These are phyloP conservation scores for Lichtheimia corymbifera DNA, from an alignment of 371 early-diverging fungal species.

Conservation along the genomic window DNA sequence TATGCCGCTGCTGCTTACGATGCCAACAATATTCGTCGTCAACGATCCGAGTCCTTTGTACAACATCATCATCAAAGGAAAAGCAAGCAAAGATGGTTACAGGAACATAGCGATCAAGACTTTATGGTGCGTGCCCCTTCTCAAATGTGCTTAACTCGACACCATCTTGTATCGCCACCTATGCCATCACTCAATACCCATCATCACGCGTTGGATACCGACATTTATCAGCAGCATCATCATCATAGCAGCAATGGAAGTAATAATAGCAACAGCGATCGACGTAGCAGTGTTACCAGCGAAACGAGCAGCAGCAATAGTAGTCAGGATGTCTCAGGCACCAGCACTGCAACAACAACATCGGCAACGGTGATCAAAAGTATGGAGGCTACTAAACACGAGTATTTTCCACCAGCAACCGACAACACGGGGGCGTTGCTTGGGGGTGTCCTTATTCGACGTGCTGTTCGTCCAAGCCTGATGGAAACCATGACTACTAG, in stretches of 20 bases:
- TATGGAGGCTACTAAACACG: not conserved
- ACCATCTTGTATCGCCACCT: not conserved
- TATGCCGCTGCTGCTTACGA: constrained; percentile 14
- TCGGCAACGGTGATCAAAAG: not conserved
- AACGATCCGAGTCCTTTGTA: constrained; percentile 29
- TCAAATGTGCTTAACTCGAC: constrained; percentile 13
- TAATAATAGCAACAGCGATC: constrained; percentile 4
- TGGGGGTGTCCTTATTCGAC: constrained; percentile 25
- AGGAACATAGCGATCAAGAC: constrained; percentile 1
- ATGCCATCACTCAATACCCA: not conserved
- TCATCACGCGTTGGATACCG: not conserved
- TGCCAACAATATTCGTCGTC: constrained; percentile 22
- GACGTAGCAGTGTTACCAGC: constrained; percentile 8
- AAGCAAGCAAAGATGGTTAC: constrained; percentile 1
- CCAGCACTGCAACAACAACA: too few species aligned
- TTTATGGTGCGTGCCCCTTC: constrained; percentile 9
- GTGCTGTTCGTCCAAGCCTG: constrained; percentile 22
- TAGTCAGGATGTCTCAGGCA: not conserved
- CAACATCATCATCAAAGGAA: constrained; percentile 2
- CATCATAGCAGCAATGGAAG: not conserved
- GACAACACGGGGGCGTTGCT: constrained; percentile 21
- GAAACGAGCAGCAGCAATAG: not conserved
- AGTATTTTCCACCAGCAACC: not conserved
- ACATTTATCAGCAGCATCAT: not conserved
- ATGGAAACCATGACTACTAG: not conserved